Evolutionary conservation across 139 green algal genomes (phyloP), one percentile per base, ranked within the genome.

Genomic region (Diplosphaera chodatii): DNA sequence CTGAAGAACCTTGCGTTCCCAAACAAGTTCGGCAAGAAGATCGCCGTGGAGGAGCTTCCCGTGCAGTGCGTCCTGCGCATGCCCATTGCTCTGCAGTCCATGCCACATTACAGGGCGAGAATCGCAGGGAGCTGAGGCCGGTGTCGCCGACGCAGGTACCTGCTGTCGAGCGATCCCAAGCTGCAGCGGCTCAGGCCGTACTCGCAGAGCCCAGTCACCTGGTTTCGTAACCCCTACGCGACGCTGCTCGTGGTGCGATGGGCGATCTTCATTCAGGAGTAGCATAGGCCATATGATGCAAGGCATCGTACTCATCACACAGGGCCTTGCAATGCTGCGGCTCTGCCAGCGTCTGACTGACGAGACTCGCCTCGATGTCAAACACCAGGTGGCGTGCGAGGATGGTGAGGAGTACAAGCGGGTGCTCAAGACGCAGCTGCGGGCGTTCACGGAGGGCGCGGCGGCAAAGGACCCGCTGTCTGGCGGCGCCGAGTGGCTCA

Each of bases 391-490:
- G 29, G 82, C 77, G 5, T 86, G 76, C 25, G 75, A 85, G 2
- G 89, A 94, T 48, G 40, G 78, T 22, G 79, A 91, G 22, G 89
- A 95, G n/a, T 96, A 95, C 83, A 90, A 87, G 72, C 59, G 66
- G 16, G 66, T 63, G 55, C 29, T 78, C 31, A 70, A 80, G 27
- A 30, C 33, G 29, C 77, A 82, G 63, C 71, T 89, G 32, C 74
- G 74, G 40, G 77, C 72, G 1, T 75, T 91, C 31, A 32, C 81
- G 3, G 90, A 94, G 25, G 16, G 48, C 18, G 48, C 48, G 13
- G 48, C 80, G 3, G 87, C 91, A 66, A 63, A 66, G 18, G 84
- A 87, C 16, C 69, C 25, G 27, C 64, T 71, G 67, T 78, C 41
- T 23, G 67, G 67, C 31, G 64, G 59, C 3, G 69, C 80, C 0